A percentile compares a stretch with the other conserved stretches of the same genome.
These are phyloP conservation scores for Phaeolepiota aurea DNA, from an alignment of 768 basidiomycete genomes.

Conservation along the genomic window DNA sequence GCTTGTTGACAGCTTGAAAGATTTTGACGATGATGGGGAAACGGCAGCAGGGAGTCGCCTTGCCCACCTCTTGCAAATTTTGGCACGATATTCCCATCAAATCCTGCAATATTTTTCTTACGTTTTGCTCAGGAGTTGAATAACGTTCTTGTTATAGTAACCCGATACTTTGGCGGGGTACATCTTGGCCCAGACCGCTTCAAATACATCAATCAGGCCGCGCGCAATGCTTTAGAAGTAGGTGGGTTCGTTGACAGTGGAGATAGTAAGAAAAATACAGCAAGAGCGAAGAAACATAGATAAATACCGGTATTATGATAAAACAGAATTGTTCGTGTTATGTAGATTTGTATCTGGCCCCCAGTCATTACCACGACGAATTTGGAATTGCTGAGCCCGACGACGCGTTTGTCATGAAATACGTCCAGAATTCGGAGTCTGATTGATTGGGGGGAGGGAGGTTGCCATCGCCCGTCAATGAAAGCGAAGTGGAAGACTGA, in stretches of 20 bases:
- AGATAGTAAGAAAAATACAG: constrained; percentile 20
- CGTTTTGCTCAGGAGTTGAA: constrained; percentile 50
- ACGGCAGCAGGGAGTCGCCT: constrained; percentile 86
- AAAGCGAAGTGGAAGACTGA: background rate
- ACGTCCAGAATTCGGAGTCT: constrained; percentile 34
- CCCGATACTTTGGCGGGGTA: constrained; percentile 89
- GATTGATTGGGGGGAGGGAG: constrained; percentile 18
- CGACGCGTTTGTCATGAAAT: constrained; percentile 26
- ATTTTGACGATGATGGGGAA: constrained; percentile 95
- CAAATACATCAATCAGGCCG: constrained; percentile 94
- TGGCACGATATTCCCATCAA: constrained; percentile 36
- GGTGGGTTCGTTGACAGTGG: constrained; percentile 77
- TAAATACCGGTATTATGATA: background rate
- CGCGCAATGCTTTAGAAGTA: constrained; percentile 79
- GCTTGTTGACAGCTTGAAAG: constrained; percentile 24
- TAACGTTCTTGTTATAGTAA: constrained; percentile 85
- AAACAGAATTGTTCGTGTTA: no score
- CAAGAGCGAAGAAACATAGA: constrained; percentile 17
- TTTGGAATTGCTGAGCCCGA: background rate
- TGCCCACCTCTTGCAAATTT: constrained; percentile 83
- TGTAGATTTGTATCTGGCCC: no score
- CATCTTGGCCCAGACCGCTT: constrained; percentile 85
- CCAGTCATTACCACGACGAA: no score
- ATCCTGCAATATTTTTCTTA: constrained; percentile 2
- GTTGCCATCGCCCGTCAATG: background rate